These are phyloP conservation scores for Purpureocillium takamizusanense DNA, from an alignment of 2,329 filamentous ascomycete species.

Conservation along the genomic window DNA sequence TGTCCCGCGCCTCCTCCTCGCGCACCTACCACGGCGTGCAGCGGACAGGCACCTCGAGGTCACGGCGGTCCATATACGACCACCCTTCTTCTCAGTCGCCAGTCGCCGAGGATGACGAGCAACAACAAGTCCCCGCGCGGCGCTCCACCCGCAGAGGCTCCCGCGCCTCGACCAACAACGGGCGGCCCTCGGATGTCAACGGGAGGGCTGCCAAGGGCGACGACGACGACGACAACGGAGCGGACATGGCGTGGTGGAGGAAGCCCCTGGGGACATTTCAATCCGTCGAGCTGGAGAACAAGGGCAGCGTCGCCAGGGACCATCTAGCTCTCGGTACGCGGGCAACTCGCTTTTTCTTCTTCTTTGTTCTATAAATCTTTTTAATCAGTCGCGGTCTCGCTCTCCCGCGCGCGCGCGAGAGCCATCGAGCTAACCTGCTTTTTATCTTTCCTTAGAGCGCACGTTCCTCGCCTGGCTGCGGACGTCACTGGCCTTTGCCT, in stretches of 20 bases:
- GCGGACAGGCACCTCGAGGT: constrained; percentile 8
- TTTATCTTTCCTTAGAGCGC: constrained; percentile 46
- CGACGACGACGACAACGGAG: constrained; percentile 13
- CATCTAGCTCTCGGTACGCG: constrained; percentile 77
- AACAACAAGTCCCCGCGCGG: not conserved
- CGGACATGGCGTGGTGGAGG: constrained; percentile 39
- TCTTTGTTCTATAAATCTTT: too few species aligned
- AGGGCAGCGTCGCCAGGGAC: constrained; percentile 74
- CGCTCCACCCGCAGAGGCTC: not conserved
- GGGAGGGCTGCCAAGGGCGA: constrained; percentile 5
- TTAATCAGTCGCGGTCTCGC: too few species aligned
- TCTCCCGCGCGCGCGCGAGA: too few species aligned
- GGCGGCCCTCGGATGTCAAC: not conserved
- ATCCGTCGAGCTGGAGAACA: constrained; percentile 73
- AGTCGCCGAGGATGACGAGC: constrained; percentile 3
- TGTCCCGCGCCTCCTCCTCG: constrained; percentile 20
- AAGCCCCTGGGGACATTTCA: constrained; percentile 37
- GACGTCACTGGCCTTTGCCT: constrained; percentile 72
- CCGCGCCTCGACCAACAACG: not conserved
- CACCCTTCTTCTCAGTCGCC: constrained; percentile 8
- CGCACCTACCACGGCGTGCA: constrained; percentile 31
- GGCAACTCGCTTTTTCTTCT: too few species aligned
- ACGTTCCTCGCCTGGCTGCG: constrained; percentile 82
- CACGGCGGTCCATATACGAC: constrained; percentile 8
- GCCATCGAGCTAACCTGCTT: not conserved